Evolutionary conservation across 148 eudicot species (phyloP).

Genomic region (Rhododendron griersonianum): DNA sequence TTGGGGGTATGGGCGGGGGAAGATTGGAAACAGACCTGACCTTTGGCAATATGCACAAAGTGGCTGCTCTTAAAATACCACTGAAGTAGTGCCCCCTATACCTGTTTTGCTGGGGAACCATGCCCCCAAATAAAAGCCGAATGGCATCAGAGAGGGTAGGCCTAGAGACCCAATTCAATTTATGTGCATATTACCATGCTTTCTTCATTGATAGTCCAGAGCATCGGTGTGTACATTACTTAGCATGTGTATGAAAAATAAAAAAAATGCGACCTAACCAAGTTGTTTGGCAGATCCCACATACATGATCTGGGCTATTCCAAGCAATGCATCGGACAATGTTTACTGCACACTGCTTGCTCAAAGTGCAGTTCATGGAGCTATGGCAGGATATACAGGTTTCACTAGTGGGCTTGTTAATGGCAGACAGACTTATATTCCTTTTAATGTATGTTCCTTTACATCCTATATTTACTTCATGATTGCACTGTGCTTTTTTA

Average conservation of each 20-base stretch:
- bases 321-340: conserved; percentile 94
- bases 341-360: conserved; percentile 96
- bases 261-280: conserved; percentile 6
- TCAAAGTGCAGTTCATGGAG: conserved; percentile 97
- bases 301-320: conserved; percentile 96
- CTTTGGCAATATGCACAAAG: too few relatives aligned
- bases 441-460: conserved; percentile 68
- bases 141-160: too few relatives aligned
- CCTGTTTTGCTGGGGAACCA: too few relatives aligned
- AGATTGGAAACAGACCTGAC: too few relatives aligned
- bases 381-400: conserved; percentile 97
- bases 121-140: too few relatives aligned
- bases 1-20: too few relatives aligned
- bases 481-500: not conserved
- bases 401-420: conserved; percentile 84
- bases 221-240: too few relatives aligned
- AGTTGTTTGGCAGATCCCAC: conserved; percentile 77
- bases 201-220: too few relatives aligned
- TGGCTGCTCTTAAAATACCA: too few relatives aligned
- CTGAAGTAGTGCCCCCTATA: too few relatives aligned
- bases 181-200: too few relatives aligned
- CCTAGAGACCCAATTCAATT: too few relatives aligned
- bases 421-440: conserved; percentile 91
- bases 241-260: not conserved
- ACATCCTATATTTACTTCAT: conserved; percentile 2